phyloP scores from a whole-genome alignment of 169 alveolate genomes.

The Cryptosporidium canis region DNA sequence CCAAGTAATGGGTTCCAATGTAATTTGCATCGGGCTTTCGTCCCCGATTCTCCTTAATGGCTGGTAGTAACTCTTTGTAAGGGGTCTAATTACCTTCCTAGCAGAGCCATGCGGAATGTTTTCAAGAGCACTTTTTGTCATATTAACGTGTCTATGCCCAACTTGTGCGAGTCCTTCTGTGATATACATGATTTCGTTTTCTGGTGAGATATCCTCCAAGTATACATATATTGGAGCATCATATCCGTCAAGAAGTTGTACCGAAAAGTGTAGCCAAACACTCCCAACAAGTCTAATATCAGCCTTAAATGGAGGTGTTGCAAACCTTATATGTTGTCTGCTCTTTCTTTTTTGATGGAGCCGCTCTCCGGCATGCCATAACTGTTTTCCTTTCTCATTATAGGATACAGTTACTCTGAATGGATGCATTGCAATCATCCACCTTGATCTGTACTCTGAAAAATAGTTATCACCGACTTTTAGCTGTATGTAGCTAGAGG shows the following conservation, averaged over 20 bases:
- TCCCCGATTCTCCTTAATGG: conserved; percentile 72
- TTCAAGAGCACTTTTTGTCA: conserved; percentile 61
- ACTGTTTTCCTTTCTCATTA: conserved; percentile 35
- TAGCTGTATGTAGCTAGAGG: conserved; percentile 43
- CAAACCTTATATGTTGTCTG: conserved; percentile 67
- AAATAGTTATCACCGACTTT: conserved; percentile 64
- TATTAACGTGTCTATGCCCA: conserved; percentile 65
- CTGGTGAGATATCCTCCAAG: conserved; percentile 75
- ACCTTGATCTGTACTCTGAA: conserved; percentile 73
- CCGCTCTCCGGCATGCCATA: conserved; percentile 68
- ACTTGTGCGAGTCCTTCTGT: conserved; percentile 77
- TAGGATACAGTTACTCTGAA: conserved; percentile 75
- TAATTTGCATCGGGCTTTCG: conserved; percentile 39
- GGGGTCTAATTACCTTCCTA: conserved; percentile 57
- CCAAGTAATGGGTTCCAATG: conserved; percentile 78
- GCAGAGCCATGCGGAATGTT: conserved; percentile 70
- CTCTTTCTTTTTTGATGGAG: conserved; percentile 37
- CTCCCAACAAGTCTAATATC: conserved; percentile 73
- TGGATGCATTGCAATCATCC: conserved; percentile 81
- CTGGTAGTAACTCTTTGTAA: conserved; percentile 30
- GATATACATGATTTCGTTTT: conserved; percentile 54
- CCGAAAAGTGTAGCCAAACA: conserved; percentile 72
- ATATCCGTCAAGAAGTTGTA: conserved; percentile 72
- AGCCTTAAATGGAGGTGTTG: conserved; percentile 48
- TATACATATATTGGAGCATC: conserved; percentile 77